Percentiles rank a stretch among this genome's conserved stretches.
Conservation (phyloP, 345 rosid genomes). For the Mallotus nudiflorus region DNA sequence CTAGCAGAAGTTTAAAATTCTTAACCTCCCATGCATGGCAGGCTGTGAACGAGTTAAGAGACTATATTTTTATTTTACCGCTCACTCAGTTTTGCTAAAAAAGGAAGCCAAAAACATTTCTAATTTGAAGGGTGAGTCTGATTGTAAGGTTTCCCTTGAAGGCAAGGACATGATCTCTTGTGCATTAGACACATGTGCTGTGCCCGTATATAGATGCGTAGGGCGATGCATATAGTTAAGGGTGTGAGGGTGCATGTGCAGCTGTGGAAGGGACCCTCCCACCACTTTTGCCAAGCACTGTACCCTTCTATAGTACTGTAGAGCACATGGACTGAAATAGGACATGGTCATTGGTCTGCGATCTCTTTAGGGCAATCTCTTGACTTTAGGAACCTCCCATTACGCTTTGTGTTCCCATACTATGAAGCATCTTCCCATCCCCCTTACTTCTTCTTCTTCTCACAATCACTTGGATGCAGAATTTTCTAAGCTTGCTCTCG, state of each 20-base stretch:
- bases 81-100: too few species aligned
- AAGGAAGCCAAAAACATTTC: too few species aligned
- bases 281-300: conserved; percentile 14
- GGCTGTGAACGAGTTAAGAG: too few species aligned
- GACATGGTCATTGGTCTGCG: too few species aligned
- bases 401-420: conserved; percentile 12
- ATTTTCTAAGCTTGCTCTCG: too few species aligned
- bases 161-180: neutral
- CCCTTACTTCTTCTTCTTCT: neutral
- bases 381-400: conserved; percentile 17
- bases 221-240: neutral
- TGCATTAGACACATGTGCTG: conserved; percentile 24
- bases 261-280: conserved; percentile 19
- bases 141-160: neutral
- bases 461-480: too few species aligned
- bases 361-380: too few species aligned
- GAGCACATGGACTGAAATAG: conserved; percentile 9
- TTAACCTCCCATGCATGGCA: too few species aligned
- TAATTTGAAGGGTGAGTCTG: too few species aligned
- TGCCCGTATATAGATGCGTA: neutral
- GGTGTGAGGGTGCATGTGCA: conserved; percentile 19
- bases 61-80: too few species aligned
- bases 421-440: conserved; percentile 12
- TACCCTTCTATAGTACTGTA: neutral
- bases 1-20: too few species aligned